phyloP scores from a whole-genome alignment of 2,329 filamentous ascomycete species.

The Zymoseptoria tritici region DNA sequence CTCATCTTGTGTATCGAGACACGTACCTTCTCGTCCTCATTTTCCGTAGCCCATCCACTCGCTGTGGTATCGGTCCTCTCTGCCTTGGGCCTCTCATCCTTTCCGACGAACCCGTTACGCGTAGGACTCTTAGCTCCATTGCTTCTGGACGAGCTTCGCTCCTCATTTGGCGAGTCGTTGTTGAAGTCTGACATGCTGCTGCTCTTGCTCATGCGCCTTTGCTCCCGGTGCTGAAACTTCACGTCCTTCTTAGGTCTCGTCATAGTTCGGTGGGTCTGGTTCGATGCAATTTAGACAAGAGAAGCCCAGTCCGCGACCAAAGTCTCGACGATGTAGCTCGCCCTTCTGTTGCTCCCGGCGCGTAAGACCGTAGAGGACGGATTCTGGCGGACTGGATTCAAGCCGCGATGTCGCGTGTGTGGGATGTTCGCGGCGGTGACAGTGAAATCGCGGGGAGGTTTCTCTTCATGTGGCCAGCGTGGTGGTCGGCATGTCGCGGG shows the following conservation, averaged over 20 bases:
- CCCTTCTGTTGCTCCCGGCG: neutral
- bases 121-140: constrained; percentile 48
- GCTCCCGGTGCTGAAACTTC: constrained; percentile 51
- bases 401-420: neutral
- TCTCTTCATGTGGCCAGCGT: neutral
- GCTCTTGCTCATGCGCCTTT: constrained; percentile 49
- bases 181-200: constrained; percentile 54
- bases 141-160: constrained; percentile 19
- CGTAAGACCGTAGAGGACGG: neutral
- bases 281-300: neutral
- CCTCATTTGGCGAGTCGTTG: constrained; percentile 22
- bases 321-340: neutral
- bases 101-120: constrained; percentile 33
- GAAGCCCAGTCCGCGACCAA: neutral
- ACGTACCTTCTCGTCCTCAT: constrained; percentile 26
- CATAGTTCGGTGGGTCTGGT: constrained; percentile 30
- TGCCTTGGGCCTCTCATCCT: constrained; percentile 14
- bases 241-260: constrained; percentile 51
- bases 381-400: neutral
- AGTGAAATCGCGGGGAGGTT: neutral
- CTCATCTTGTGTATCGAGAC: neutral
- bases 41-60: constrained; percentile 30
- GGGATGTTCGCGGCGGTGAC: neutral
- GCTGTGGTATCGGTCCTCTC: constrained; percentile 23
- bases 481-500: neutral